These are phyloP conservation scores for Rhynchosporium secalis DNA, from an alignment of 2,329 filamentous ascomycete species.

Conservation along the genomic window DNA sequence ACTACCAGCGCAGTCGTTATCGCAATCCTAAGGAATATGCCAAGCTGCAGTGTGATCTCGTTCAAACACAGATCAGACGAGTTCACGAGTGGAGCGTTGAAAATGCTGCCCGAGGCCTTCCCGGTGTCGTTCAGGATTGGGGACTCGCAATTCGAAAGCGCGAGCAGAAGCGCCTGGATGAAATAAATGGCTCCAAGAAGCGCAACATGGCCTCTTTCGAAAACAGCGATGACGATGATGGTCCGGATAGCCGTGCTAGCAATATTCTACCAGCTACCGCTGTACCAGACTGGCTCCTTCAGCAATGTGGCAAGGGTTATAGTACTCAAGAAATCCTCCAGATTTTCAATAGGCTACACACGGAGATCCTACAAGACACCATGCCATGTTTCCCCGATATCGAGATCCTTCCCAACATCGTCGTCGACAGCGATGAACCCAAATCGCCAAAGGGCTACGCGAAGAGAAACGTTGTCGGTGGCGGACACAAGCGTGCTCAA, in stretches of 20 bases:
- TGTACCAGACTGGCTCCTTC: constrained; percentile 39
- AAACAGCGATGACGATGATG: constrained; percentile 34
- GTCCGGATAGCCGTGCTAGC: constrained; percentile 24
- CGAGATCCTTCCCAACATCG: constrained; percentile 43
- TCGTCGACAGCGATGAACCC: constrained; percentile 34
- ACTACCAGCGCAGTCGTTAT: constrained; percentile 76
- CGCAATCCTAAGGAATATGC: constrained; percentile 63
- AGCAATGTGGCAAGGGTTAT: constrained; percentile 39
- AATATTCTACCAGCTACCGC: constrained; percentile 35
- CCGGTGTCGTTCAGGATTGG: constrained; percentile 58
- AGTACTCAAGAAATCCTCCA: constrained; percentile 40
- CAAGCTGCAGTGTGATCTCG: constrained; percentile 61
- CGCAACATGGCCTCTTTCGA: constrained; percentile 31
- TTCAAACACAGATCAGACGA: constrained; percentile 60
- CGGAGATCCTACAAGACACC: constrained; percentile 40
- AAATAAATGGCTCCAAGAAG: constrained; percentile 38
- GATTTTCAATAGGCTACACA: constrained; percentile 42
- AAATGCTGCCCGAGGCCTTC: constrained; percentile 44
- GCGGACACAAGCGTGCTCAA: constrained; percentile 38
- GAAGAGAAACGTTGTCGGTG: constrained; percentile 26
- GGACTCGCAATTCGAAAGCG: constrained; percentile 63
- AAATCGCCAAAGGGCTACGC: constrained; percentile 37
- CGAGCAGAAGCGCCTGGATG: constrained; percentile 58
- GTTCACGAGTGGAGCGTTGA: constrained; percentile 63
- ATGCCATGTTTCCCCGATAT: constrained; percentile 44